Percentiles rank a stretch among this genome's conserved stretches.
phyloP scores from a whole-genome alignment of 2,329 filamentous ascomycete genomes.

The Epicoccum nigrum region DNA sequence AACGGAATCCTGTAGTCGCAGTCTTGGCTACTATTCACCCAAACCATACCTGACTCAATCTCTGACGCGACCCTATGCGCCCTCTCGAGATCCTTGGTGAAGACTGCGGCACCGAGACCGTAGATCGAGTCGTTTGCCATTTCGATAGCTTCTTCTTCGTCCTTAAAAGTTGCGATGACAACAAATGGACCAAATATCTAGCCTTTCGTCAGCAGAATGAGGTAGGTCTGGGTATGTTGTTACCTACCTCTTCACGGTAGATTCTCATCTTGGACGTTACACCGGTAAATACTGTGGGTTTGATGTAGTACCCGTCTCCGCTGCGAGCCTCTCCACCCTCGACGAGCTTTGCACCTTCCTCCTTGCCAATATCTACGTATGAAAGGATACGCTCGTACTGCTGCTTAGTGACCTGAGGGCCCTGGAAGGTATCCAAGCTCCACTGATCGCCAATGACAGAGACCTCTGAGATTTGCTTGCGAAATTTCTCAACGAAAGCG shows the following conservation, averaged over 20 bases:
- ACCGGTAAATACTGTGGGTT: conserved; percentile 45
- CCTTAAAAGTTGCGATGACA: conserved; percentile 14
- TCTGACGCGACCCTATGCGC: conserved; percentile 50
- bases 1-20: conserved; percentile 43
- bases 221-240: too few species aligned
- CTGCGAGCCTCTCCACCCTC: conserved; percentile 56
- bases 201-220: too few species aligned
- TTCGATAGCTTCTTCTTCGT: conserved; percentile 13
- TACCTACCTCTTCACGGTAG: conserved; percentile 10
- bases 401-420: conserved; percentile 53
- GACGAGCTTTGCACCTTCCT: conserved; percentile 57
- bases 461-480: conserved; percentile 47
- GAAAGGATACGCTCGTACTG: conserved; percentile 53
- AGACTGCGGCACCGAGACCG: conserved; percentile 71
- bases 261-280: conserved; percentile 19
- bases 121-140: conserved; percentile 17
- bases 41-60: conserved; percentile 50
- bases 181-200: conserved; percentile 8
- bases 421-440: conserved; percentile 50
- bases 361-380: conserved; percentile 53
- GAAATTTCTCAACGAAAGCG: conserved; percentile 44
- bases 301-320: conserved; percentile 42
- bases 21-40: conserved; percentile 49
- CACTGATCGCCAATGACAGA: conserved; percentile 44
- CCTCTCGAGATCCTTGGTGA: conserved; percentile 61